Percentiles rank a stretch among this genome's conserved stretches.
These are phyloP conservation scores for Penicillium crystallinum DNA, from an alignment of 495 filamentous ascomycete genomes.

Conservation along the genomic window DNA sequence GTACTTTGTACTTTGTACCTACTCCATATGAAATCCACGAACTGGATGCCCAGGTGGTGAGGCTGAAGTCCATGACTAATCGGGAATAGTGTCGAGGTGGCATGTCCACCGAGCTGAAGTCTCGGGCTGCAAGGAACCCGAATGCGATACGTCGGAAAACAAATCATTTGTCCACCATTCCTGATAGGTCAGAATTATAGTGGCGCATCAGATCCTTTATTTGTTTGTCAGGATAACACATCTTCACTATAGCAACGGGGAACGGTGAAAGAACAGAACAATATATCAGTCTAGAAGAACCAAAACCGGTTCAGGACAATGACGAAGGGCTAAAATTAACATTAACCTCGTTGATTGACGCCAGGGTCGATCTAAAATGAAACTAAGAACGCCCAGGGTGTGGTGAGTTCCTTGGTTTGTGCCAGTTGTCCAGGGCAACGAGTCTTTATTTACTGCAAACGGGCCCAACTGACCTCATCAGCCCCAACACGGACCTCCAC, in stretches of 20 bases:
- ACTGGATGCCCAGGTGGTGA: too few species aligned
- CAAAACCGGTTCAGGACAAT: not conserved
- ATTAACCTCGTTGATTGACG: conserved; percentile 6
- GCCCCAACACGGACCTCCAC: conserved; percentile 15
- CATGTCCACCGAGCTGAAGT: not conserved
- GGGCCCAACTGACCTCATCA: conserved; percentile 23
- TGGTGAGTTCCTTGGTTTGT: conserved; percentile 5
- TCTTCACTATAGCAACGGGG: conserved; percentile 5
- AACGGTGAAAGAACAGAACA: not conserved
- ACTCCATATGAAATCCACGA: too few species aligned
- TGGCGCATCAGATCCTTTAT: too few species aligned
- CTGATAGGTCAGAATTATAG: not conserved
- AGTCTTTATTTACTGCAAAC: conserved; percentile 3
- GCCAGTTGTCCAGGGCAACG: conserved; percentile 28
- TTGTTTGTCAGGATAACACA: too few species aligned
- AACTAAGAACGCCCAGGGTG: conserved; percentile 4
- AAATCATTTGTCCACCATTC: not conserved
- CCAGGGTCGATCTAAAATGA: conserved; percentile 6
- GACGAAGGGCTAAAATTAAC: conserved; percentile 5
- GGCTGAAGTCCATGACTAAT: not conserved
- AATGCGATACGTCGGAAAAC: not conserved
- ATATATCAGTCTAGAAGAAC: not conserved
- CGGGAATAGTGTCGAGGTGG: too few species aligned
- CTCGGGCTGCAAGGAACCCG: not conserved
- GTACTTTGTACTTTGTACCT: too few species aligned